These are phyloP conservation scores for Leavenworthia alabamica DNA, from an alignment of 345 rosid species.

Conservation along the genomic window DNA sequence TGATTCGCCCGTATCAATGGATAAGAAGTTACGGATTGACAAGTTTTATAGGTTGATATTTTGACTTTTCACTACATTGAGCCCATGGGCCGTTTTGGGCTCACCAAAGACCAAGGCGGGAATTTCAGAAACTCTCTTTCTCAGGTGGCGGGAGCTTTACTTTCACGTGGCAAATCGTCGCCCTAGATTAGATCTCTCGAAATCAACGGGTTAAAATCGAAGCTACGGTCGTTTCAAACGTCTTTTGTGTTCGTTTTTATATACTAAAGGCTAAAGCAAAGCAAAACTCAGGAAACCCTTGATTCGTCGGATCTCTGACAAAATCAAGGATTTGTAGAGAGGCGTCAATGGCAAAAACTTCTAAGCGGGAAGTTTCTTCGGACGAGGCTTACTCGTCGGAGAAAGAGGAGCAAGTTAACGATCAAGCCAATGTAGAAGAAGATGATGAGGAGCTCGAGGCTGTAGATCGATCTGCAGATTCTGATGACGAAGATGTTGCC, in stretches of 20 bases:
- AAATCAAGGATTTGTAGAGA: slow-evolving; percentile 1
- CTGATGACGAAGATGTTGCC: slow-evolving; percentile 37
- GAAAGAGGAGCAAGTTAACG: slow-evolving; percentile 50
- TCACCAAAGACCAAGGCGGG: slow-evolving; percentile 26
- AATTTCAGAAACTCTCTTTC: background rate
- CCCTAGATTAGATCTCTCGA: slow-evolving; percentile 12
- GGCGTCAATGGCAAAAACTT: slow-evolving; percentile 50
- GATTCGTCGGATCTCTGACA: slow-evolving; percentile 19
- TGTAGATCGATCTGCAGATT: slow-evolving; percentile 67
- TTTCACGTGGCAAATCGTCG: background rate
- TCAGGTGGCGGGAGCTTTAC: slow-evolving; percentile 23
- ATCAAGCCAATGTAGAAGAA: slow-evolving; percentile 60
- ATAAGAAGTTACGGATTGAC: slow-evolving; percentile 8
- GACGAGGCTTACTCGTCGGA: slow-evolving; percentile 43
- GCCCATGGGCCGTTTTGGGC: slow-evolving; percentile 15
- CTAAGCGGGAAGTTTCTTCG: slow-evolving; percentile 58
- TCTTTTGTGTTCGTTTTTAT: background rate
- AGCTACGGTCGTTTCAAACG: slow-evolving; percentile 19
- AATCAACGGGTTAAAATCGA: slow-evolving; percentile 28
- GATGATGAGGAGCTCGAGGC: slow-evolving; percentile 98
- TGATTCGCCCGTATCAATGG: background rate
- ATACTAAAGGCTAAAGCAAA: background rate
- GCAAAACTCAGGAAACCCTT: slow-evolving; percentile 38
- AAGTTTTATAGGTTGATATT: background rate
- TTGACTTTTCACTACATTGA: background rate